Conservation (phyloP, 2,329 filamentous ascomycete species). For the Helotiales sp. region DNA sequence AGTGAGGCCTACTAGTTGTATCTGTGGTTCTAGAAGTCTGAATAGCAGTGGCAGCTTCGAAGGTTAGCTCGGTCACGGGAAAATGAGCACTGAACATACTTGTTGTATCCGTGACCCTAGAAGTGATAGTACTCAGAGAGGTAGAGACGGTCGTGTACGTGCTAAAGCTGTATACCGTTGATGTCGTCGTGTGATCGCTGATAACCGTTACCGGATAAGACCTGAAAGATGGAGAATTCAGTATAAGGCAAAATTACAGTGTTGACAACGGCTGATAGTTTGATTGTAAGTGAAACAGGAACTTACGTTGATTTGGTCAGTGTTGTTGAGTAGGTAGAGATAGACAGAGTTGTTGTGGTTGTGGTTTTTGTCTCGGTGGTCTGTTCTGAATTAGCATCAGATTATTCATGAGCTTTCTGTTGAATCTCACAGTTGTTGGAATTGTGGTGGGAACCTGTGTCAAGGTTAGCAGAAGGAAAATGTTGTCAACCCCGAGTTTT, state of each 20-base stretch:
- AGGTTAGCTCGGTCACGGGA: slow-evolving; percentile 7
- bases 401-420: not conserved
- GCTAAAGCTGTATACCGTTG: slow-evolving; percentile 26
- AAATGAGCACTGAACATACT: slow-evolving; percentile 14
- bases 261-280: not conserved
- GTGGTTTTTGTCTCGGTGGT: not conserved
- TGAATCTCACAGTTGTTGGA: not conserved
- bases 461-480: not conserved
- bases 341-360: slow-evolving; percentile 9
- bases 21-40: not conserved
- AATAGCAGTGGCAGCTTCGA: slow-evolving; percentile 6
- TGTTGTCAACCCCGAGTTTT: too few relatives aligned
- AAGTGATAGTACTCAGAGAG: slow-evolving; percentile 8
- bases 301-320: not conserved
- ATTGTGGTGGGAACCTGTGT: not conserved
- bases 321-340: slow-evolving; percentile 10
- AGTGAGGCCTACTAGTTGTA: not conserved
- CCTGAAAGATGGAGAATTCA: not conserved
- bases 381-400: not conserved
- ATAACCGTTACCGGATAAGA: slow-evolving; percentile 19
- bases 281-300: not conserved
- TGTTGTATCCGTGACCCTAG: slow-evolving; percentile 12
- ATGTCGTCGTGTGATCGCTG: slow-evolving; percentile 12
- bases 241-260: not conserved
- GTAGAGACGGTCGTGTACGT: slow-evolving; percentile 28